These are phyloP conservation scores for Dicorynia guianensis DNA, from an alignment of 306 rosid genomes.

Conservation along the genomic window DNA sequence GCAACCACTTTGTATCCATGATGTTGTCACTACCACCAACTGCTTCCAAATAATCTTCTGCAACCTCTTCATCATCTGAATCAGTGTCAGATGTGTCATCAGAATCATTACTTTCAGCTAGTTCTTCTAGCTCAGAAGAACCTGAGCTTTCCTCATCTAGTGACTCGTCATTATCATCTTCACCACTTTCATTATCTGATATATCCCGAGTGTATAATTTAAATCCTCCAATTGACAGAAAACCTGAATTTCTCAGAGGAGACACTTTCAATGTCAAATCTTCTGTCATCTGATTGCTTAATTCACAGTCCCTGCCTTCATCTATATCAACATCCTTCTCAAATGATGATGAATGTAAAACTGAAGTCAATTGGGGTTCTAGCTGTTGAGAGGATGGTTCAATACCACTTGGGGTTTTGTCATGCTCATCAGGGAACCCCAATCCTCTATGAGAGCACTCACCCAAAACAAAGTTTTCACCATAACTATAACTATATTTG, in stretches of 20 bases:
- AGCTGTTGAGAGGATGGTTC: constrained; percentile 50
- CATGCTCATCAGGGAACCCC: constrained; percentile 75
- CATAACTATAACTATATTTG: constrained; percentile 65
- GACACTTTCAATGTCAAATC: constrained; percentile 43
- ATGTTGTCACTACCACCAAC: constrained; percentile 83
- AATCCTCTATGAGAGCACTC: constrained; percentile 79
- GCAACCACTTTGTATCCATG: constrained; percentile 79
- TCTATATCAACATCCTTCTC: constrained; percentile 57
- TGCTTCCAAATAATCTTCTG: constrained; percentile 84
- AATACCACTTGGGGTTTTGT: constrained; percentile 52
- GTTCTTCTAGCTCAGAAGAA: constrained; percentile 56
- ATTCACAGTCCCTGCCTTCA: constrained; percentile 47
- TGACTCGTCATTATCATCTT: constrained; percentile 48
- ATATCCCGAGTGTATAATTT: constrained; percentile 82
- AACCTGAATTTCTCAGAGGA: constrained; percentile 74
- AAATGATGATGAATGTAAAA: constrained; percentile 50
- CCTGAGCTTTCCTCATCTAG: constrained; percentile 55
- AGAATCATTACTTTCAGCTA: constrained; percentile 63
- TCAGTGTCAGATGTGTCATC: constrained; percentile 71
- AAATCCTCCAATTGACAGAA: constrained; percentile 85
- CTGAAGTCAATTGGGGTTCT: constrained; percentile 55
- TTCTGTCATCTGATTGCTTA: constrained; percentile 51
- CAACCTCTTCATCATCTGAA: constrained; percentile 90
- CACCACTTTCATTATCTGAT: constrained; percentile 69
- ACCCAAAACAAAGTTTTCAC: constrained; percentile 74